Evolutionary conservation across 2,329 filamentous ascomycete genomes (phyloP), one percentile per base, ranked within the genome.

Genomic region (Colletotrichum sidae): DNA sequence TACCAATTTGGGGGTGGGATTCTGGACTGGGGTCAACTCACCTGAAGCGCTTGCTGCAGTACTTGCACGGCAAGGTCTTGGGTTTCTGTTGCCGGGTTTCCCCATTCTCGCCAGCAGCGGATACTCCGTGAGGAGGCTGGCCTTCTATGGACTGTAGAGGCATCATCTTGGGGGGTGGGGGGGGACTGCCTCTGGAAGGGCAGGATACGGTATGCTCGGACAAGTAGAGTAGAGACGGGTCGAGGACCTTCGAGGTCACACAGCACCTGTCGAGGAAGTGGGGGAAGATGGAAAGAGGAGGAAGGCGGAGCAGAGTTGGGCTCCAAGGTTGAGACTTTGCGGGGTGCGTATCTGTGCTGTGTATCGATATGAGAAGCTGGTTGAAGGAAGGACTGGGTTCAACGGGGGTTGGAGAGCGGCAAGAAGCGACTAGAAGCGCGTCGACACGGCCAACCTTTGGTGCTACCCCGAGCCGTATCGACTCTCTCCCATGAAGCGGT

Each of bases 1-100:
- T 55, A 49, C 42, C 70, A 45, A 45, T 55, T 67, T 60, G 45
- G 63, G 54, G 67, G 56, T 55, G 58, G 25, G 25, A 25, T 64
- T 61, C 39, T 41, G 52, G 34, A n/a, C 54, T 45, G 53, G 67
- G 62, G 67, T 62, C 45, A 65, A 75, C 84, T 77, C 75, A 88
- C 86, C 86, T 84, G 75, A 89, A 89, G 67, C 83, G 81, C 72
- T 88, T 88, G 76, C 82, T 86, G 76, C 87, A 89, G 72, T 87
- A 88, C 72, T 86, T 86, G 81, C 87, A 89, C 61, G 86, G 86
- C 67, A 88, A 75, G 54, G 84, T 86, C 77, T 88, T 88, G 70
- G 86, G 86, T 71, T 88, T 88, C 74, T 86, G 84, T 69, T 85
- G 83, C 71, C 84, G 83, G 71, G 76, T 77, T 70, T 88, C 85